phyloP scores from a whole-genome alignment of 2,329 filamentous ascomycete species.

The Zasmidium citrigriseum region DNA sequence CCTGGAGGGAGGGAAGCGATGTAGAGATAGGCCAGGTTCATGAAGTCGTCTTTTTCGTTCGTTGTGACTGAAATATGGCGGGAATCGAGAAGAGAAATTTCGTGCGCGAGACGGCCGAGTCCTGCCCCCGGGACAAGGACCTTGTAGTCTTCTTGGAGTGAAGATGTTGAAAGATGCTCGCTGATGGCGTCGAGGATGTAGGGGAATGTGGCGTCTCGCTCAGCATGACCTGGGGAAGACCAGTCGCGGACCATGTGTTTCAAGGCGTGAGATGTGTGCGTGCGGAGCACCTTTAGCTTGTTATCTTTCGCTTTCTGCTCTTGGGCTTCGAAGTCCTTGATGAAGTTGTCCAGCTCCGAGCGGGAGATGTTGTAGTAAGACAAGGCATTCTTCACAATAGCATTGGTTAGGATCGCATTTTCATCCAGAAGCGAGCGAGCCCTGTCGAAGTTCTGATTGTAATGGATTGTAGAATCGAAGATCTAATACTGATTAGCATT shows the following conservation, averaged over 20 bases:
- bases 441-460: slow-evolving; percentile 15
- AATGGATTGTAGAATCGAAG: slow-evolving; percentile 17
- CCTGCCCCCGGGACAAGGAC: slow-evolving; percentile 86
- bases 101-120: slow-evolving; percentile 81
- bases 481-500: slow-evolving; percentile 3
- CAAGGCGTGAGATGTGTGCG: slow-evolving; percentile 67
- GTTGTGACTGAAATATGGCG: slow-evolving; percentile 66
- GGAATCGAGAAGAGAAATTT: slow-evolving; percentile 66
- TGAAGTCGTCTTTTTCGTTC: slow-evolving; percentile 90
- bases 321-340: slow-evolving; percentile 36
- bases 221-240: slow-evolving; percentile 71
- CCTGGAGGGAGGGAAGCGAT: slow-evolving; percentile 67
- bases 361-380: slow-evolving; percentile 19
- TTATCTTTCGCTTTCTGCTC: slow-evolving; percentile 67
- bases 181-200: slow-evolving; percentile 56
- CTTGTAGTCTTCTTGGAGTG: slow-evolving; percentile 34
- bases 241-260: slow-evolving; percentile 93
- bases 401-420: slow-evolving; percentile 76
- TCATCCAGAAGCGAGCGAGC: slow-evolving; percentile 69
- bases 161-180: slow-evolving; percentile 18
- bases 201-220: slow-evolving; percentile 72
- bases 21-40: slow-evolving; percentile 75
- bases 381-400: slow-evolving; percentile 65
- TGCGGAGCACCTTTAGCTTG: slow-evolving; percentile 53
- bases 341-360: slow-evolving; percentile 17